These are phyloP conservation scores for Suillus brevipes DNA, from an alignment of 768 basidiomycete species.

Conservation along the genomic window DNA sequence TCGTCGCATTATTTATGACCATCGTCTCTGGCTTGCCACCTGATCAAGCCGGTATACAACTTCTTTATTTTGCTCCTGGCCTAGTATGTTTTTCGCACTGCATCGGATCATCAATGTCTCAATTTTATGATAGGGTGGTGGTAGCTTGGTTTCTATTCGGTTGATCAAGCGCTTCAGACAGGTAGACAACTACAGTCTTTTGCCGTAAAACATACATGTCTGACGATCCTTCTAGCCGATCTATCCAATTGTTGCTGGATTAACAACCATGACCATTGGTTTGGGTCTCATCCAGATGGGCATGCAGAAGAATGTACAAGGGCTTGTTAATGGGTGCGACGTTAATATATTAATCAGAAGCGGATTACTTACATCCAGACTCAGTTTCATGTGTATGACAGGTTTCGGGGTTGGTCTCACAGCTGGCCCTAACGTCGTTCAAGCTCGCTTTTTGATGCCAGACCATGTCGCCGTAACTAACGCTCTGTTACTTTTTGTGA, in stretches of 20 bases:
- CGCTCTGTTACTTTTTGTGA: constrained; percentile 45
- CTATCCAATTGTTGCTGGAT: constrained; percentile 42
- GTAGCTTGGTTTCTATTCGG: constrained; percentile 35
- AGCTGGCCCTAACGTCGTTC: constrained; percentile 40
- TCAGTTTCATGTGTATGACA: constrained; percentile 45
- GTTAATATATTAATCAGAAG: background rate
- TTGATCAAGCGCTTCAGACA: constrained; percentile 39
- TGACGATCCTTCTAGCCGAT: constrained; percentile 34
- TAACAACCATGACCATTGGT: constrained; percentile 36
- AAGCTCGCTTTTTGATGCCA: constrained; percentile 47
- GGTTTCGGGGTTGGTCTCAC: constrained; percentile 46
- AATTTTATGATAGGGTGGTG: constrained; percentile 35
- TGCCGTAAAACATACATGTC: background rate
- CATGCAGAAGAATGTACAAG: constrained; percentile 38
- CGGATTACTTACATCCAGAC: background rate
- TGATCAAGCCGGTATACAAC: constrained; percentile 43
- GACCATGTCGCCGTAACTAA: constrained; percentile 44
- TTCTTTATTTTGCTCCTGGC: constrained; percentile 55
- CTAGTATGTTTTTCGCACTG: constrained; percentile 31
- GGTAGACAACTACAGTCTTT: constrained; percentile 21
- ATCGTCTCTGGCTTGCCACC: constrained; percentile 43
- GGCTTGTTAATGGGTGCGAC: constrained; percentile 37
- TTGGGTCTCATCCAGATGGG: constrained; percentile 45
- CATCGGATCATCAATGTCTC: background rate
- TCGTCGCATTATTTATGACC: constrained; percentile 52